These are phyloP conservation scores for Colletotrichum lindemuthianum DNA, from an alignment of 2,329 filamentous ascomycete species.

Conservation along the genomic window DNA sequence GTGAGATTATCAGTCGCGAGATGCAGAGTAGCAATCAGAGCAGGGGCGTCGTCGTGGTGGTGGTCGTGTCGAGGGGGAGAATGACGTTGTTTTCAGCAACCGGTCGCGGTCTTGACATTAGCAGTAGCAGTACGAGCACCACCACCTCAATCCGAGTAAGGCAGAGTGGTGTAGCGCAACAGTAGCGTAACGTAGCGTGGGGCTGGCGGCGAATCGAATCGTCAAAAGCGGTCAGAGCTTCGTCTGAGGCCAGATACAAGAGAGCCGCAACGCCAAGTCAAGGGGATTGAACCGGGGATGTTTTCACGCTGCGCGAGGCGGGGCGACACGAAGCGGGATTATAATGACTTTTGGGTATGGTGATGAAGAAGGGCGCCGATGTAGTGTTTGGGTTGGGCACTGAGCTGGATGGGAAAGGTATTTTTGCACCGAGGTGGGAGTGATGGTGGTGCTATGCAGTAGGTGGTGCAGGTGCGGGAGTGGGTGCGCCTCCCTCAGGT, in stretches of 20 bases:
- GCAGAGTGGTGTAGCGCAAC: too few relatives aligned
- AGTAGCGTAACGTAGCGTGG: slow-evolving; percentile 22
- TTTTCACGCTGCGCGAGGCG: slow-evolving; percentile 15
- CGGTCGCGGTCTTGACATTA: slow-evolving; percentile 32
- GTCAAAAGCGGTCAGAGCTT: slow-evolving; percentile 36
- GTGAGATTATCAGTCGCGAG: slow-evolving; percentile 31
- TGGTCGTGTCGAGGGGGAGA: slow-evolving; percentile 23
- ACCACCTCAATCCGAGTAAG: slow-evolving; percentile 27
- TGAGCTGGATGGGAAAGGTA: slow-evolving; percentile 9
- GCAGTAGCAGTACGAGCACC: slow-evolving; percentile 1
- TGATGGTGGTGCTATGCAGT: too few relatives aligned
- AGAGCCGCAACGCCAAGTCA: slow-evolving; percentile 12
- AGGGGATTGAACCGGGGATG: slow-evolving; percentile 5
- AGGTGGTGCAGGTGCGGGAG: slow-evolving; percentile 8
- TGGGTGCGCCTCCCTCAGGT: slow-evolving; percentile 6
- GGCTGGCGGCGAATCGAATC: slow-evolving; percentile 36
- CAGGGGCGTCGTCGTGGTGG: slow-evolving; percentile 30
- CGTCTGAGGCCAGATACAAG: slow-evolving; percentile 26
- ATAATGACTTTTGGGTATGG: slow-evolving; percentile 19
- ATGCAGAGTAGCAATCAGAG: slow-evolving; percentile 29
- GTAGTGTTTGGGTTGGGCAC: slow-evolving; percentile 29
- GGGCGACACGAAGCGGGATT: slow-evolving; percentile 23
- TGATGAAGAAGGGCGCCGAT: slow-evolving; percentile 16
- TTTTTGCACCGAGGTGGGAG: slow-evolving; percentile 30
- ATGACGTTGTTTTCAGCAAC: slow-evolving; percentile 36